Conservation (phyloP, 345 rosid genomes). For the Isatis tinctoria region DNA sequence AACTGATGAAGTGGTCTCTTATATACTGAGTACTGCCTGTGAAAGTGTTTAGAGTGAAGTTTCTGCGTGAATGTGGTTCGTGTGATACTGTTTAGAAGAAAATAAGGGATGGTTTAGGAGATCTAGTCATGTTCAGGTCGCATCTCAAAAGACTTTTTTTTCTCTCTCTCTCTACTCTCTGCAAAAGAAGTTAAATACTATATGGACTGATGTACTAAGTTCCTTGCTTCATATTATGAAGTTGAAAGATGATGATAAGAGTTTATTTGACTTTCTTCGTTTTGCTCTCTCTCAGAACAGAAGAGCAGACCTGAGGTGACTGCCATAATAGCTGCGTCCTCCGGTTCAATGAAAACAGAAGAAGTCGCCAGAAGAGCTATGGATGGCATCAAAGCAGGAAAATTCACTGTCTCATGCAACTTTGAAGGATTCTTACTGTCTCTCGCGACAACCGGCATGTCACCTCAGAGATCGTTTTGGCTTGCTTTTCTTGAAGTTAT, state of each 20-base stretch:
- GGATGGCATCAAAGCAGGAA: constrained; percentile 65
- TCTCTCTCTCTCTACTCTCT: background rate
- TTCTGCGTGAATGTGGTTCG: background rate
- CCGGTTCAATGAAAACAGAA: constrained; percentile 71
- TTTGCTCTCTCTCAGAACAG: constrained; percentile 36
- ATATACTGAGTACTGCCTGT: background rate
- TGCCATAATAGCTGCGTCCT: constrained; percentile 49
- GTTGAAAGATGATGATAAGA: background rate
- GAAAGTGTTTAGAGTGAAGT: background rate
- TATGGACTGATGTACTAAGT: background rate
- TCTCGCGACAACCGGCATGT: constrained; percentile 64
- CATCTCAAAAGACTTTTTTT: background rate
- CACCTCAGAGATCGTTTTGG: constrained; percentile 68
- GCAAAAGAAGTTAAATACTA: background rate
- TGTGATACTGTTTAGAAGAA: background rate
- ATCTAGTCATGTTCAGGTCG: background rate
- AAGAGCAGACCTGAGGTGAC: constrained; percentile 63
- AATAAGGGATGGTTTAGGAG: background rate
- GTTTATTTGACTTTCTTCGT: background rate
- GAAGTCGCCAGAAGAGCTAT: constrained; percentile 71
- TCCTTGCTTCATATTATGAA: constrained; percentile 3
- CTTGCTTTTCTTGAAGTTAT: constrained; percentile 78
- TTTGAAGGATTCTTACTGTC: constrained; percentile 59
- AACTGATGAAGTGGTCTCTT: background rate
- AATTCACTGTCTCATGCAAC: constrained; percentile 70